A percentile compares a stretch with the other conserved stretches of the same genome.
These are phyloP conservation scores for Irpex sp. DNA, from an alignment of 1,284 basidiomycete species.

Conservation along the genomic window DNA sequence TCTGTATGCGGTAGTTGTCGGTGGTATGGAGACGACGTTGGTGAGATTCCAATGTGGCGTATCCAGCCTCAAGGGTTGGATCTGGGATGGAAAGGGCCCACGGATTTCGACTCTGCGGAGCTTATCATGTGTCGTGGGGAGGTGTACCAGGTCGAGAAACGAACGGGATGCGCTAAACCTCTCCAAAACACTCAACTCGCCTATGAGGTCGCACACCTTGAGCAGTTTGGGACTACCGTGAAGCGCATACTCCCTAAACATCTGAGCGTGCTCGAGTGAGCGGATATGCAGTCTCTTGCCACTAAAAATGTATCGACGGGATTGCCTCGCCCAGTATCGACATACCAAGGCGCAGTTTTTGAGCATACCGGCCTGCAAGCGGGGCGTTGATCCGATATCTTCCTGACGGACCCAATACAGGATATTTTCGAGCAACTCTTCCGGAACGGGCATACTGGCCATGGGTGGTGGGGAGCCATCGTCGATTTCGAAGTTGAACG, in stretches of 20 bases:
- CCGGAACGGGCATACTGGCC: too few relatives aligned
- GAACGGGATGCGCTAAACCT: background rate
- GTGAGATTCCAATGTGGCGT: background rate
- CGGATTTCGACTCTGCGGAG: background rate
- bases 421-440: too few relatives aligned
- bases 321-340: background rate
- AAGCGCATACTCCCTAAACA: background rate
- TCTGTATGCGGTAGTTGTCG: background rate
- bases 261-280: background rate
- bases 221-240: background rate
- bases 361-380: background rate
- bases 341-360: background rate
- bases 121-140: background rate
- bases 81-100: background rate
- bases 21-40: background rate
- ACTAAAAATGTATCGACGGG: background rate
- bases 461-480: too few relatives aligned
- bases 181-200: background rate
- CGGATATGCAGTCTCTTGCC: background rate
- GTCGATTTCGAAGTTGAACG: too few relatives aligned
- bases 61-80: background rate
- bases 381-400: too few relatives aligned
- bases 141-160: background rate
- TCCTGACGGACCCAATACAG: too few relatives aligned
- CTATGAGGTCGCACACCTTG: background rate